These are phyloP conservation scores for Aspergillus pseudoviridinutans DNA, from an alignment of 2,329 filamentous ascomycete genomes.

Conservation along the genomic window DNA sequence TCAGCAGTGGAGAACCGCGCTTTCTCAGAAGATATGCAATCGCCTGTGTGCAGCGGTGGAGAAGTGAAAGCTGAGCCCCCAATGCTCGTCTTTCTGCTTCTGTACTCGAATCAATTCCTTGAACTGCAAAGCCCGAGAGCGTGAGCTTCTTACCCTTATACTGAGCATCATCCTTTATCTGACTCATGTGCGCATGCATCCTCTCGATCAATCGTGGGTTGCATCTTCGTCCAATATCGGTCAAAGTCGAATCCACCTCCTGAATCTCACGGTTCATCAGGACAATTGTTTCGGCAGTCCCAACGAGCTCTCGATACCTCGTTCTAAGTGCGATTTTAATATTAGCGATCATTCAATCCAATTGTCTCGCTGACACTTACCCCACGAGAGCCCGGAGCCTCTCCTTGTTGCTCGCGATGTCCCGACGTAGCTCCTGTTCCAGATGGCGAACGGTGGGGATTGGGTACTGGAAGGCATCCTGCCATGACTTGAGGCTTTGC, in stretches of 20 bases:
- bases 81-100: slow-evolving; percentile 45
- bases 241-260: slow-evolving; percentile 66
- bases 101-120: slow-evolving; percentile 22
- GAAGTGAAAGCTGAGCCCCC: slow-evolving; percentile 54
- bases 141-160: slow-evolving; percentile 27
- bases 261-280: slow-evolving; percentile 79
- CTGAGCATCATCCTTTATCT: slow-evolving; percentile 39
- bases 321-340: slow-evolving; percentile 39
- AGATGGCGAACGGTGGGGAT: slow-evolving; percentile 60
- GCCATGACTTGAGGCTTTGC: slow-evolving; percentile 56
- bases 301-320: slow-evolving; percentile 82
- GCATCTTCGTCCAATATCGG: slow-evolving; percentile 70
- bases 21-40: slow-evolving; percentile 52
- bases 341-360: slow-evolving; percentile 2
- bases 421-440: slow-evolving; percentile 60
- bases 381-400: slow-evolving; percentile 64
- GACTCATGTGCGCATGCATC: slow-evolving; percentile 57
- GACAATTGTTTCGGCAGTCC: slow-evolving; percentile 90
- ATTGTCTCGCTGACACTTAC: slow-evolving; percentile 36
- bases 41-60: slow-evolving; percentile 53
- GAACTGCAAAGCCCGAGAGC: slow-evolving; percentile 1
- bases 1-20: slow-evolving; percentile 49
- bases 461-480: slow-evolving; percentile 65
- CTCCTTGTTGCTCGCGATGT: slow-evolving; percentile 61
- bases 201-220: slow-evolving; percentile 66